phyloP scores from a whole-genome alignment of 2,329 filamentous ascomycete genomes.

The Zymoseptoria ardabiliae region DNA sequence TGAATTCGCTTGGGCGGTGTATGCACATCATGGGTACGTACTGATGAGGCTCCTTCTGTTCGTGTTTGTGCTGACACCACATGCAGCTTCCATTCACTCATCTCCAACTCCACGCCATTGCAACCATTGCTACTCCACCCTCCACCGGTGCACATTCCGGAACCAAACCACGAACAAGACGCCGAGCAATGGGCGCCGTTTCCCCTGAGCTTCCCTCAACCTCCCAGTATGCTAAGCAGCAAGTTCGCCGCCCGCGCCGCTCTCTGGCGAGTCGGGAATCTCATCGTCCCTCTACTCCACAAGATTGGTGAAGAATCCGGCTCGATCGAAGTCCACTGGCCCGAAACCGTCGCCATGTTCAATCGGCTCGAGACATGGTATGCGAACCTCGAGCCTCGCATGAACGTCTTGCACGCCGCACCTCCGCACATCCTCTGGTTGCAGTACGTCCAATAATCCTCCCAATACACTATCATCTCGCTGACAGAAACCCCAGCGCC shows the following conservation, averaged over 20 bases:
- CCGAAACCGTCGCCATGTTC: neutral
- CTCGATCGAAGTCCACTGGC: constrained; percentile 1
- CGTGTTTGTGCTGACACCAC: neutral
- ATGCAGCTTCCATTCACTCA: constrained; percentile 2
- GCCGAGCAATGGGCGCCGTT: constrained; percentile 3
- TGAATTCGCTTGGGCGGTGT: constrained; percentile 5
- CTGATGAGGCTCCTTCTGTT: neutral
- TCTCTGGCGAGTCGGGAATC: constrained; percentile 4
- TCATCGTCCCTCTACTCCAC: constrained; percentile 1
- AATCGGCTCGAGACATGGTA: neutral
- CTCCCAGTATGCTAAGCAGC: constrained; percentile 6
- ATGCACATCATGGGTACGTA: constrained; percentile 7
- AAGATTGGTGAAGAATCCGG: neutral
- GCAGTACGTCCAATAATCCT: constrained; percentile 2
- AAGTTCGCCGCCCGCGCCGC: constrained; percentile 1
- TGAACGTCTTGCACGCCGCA: constrained; percentile 3
- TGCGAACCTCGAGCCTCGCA: constrained; percentile 1
- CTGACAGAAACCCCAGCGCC: neutral
- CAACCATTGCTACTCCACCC: neutral
- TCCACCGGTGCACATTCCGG: constrained; percentile 1
- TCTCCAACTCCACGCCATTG: neutral
- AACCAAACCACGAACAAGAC: neutral
- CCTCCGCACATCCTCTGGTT: constrained; percentile 7
- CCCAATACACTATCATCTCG: neutral
- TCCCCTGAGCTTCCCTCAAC: constrained; percentile 1